These are phyloP conservation scores for Talaromyces stipitatus DNA, from an alignment of 495 filamentous ascomycete species.

Conservation along the genomic window DNA sequence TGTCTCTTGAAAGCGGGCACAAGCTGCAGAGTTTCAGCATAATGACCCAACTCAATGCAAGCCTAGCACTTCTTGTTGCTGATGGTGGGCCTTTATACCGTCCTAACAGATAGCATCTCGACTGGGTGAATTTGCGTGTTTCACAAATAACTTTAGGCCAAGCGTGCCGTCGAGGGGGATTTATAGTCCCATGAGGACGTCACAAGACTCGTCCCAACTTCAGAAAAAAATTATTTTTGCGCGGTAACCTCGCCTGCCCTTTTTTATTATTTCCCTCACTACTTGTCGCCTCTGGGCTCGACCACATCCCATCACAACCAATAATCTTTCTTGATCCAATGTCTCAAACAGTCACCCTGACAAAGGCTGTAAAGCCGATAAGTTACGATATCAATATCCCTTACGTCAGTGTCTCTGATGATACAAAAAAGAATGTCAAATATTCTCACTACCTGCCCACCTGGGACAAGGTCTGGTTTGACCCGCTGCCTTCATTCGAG, in stretches of 20 bases:
- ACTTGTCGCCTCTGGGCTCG: background rate
- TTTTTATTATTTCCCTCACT: conserved; percentile 1
- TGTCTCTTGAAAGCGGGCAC: background rate
- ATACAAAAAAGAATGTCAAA: conserved; percentile 32
- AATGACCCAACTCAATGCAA: conserved; percentile 3
- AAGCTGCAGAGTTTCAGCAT: background rate
- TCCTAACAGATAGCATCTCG: background rate
- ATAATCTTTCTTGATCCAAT: background rate
- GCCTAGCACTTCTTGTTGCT: background rate
- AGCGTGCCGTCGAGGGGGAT: conserved; percentile 1
- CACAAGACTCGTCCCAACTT: conserved; percentile 5
- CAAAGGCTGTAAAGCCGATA: conserved; percentile 33
- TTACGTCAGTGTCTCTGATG: conserved; percentile 36
- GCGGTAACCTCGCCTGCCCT: conserved; percentile 6
- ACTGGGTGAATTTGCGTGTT: background rate
- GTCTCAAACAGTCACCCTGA: conserved; percentile 22
- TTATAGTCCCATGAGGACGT: conserved; percentile 8
- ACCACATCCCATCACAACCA: background rate
- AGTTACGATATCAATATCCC: conserved; percentile 53
- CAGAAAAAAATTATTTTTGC: background rate
- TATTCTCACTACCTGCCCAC: conserved; percentile 57
- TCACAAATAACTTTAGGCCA: background rate
- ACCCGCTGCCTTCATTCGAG: conserved; percentile 49
- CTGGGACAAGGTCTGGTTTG: conserved; percentile 56
- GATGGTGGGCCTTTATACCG: background rate